These are phyloP conservation scores for Primulina eburnea DNA, from an alignment of 257 asterid genomes.

Conservation along the genomic window DNA sequence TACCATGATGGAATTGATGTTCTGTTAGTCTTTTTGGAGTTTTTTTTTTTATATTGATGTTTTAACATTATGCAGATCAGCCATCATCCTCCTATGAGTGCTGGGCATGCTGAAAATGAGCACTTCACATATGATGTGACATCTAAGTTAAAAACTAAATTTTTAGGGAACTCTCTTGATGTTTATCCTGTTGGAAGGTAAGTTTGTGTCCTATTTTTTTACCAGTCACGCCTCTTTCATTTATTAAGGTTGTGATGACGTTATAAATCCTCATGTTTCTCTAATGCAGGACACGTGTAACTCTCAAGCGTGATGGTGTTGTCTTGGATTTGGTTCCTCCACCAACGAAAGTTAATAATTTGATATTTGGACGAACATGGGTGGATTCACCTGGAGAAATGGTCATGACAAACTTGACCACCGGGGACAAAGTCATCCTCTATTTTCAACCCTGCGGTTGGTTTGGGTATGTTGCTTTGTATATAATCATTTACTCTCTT, in stretches of 20 bases:
- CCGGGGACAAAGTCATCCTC: conserved; percentile 94
- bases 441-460: conserved; percentile 99
- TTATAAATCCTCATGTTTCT: conserved; percentile 8
- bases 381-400: conserved; percentile 95
- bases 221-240: conserved; percentile 4
- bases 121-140: conserved; percentile 86
- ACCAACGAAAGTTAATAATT: conserved; percentile 87
- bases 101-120: conserved; percentile 94
- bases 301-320: conserved; percentile 75
- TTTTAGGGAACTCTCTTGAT: conserved; percentile 88
- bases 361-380: conserved; percentile 98
- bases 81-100: conserved; percentile 99
- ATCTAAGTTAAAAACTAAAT: conserved; percentile 85
- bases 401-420: conserved; percentile 84
- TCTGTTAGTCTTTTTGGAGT: conserved; percentile 3
- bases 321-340: conserved; percentile 95
- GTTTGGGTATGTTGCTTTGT: conserved; percentile 74
- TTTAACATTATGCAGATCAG: conserved; percentile 37
- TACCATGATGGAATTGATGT: conserved; percentile 11
- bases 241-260: conserved; percentile 7
- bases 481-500: neutral
- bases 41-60: conserved; percentile 9
- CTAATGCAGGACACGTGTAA: conserved; percentile 75
- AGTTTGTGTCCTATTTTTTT: conserved; percentile 14
- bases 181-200: conserved; percentile 99